Conservation (phyloP, 805 yeast genomes). For the Yarrowia divulgata region DNA sequence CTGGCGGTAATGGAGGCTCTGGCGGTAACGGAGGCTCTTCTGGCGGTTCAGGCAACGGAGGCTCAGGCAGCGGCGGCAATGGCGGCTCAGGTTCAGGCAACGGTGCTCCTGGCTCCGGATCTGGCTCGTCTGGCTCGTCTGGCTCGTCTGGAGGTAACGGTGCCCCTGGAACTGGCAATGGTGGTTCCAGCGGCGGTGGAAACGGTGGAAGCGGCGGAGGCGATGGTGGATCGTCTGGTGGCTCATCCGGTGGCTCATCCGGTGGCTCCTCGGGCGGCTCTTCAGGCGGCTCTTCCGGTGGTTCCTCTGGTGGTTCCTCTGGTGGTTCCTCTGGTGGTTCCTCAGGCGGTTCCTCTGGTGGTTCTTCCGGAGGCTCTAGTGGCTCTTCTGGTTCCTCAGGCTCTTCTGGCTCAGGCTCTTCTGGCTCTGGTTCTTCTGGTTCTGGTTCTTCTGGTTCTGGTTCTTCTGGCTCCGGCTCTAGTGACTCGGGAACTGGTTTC, state of each 20-base stretch:
- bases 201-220: background rate
- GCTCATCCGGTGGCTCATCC: background rate
- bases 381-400: constrained; percentile 9
- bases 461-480: background rate
- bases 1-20: background rate
- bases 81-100: background rate
- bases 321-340: constrained; percentile 15
- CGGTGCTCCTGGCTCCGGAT: constrained; percentile 17
- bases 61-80: background rate
- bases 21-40: background rate
- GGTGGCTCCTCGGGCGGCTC: constrained; percentile 6
- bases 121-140: constrained; percentile 2
- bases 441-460: background rate
- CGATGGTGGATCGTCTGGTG: background rate
- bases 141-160: constrained; percentile 3
- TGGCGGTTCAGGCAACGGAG: constrained; percentile 6
- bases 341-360: background rate
- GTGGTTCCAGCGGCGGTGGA: background rate
- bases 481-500: constrained; percentile 11
- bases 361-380: background rate
- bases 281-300: background rate
- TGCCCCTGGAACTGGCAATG: background rate
- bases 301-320: background rate
- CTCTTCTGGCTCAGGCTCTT: background rate
- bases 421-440: constrained; percentile 1